Base-by-base conservation (phyloP, 495 filamentous ascomycete species). In the Penicillium herquei region DNA sequence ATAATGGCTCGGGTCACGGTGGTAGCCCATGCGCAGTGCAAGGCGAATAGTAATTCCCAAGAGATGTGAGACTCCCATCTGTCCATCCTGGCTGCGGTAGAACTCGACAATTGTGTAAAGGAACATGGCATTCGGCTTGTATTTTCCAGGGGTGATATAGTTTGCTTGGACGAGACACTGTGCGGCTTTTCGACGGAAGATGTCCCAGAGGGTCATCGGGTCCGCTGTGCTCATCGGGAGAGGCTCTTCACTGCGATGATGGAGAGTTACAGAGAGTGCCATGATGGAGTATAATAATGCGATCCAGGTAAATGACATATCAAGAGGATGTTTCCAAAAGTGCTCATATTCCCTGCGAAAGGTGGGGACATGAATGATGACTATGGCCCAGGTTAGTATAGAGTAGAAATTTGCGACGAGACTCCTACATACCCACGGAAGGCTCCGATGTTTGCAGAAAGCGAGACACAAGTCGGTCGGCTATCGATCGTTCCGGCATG, bases 391-490 rank as follows among this genome's bases (percentile, higher is more conserved):
- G 14, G 10, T 39, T 6, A 37, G 12, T 3, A 39, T 14, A 11
- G 5, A 39, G 7, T 14, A 41, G 11, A 31, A 3, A 12, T 26
- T 39, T 9, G 3, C 3, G 39, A 26, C 8, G 3, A 12, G 33
- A 17, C 11, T 32, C 1, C 6, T 6, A 59, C 70, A 31, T 56
- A 78, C 75, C 53, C 51, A 74, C 62, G 30, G 68, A 56, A 1
- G 78, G 72, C 44, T 81, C 78, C 31, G 70, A 70, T 0, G 67
- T 68, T 21, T 75, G 73, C 16, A 82, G 63, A 48, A 80, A 78
- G 12, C 69, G 65, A 26, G 71, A 67, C n/a, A 82, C 60, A 7
- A 82, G 55, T 30, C 75, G 64, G 63, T 81, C 79, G 13, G 69
- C 62, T 3, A 77, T 57, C 11, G 65, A 59, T 9, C 74, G 71